Evolutionary conservation across 768 basidiomycete genomes (phyloP).

Genomic region (Leucogyrophana mollusca): DNA sequence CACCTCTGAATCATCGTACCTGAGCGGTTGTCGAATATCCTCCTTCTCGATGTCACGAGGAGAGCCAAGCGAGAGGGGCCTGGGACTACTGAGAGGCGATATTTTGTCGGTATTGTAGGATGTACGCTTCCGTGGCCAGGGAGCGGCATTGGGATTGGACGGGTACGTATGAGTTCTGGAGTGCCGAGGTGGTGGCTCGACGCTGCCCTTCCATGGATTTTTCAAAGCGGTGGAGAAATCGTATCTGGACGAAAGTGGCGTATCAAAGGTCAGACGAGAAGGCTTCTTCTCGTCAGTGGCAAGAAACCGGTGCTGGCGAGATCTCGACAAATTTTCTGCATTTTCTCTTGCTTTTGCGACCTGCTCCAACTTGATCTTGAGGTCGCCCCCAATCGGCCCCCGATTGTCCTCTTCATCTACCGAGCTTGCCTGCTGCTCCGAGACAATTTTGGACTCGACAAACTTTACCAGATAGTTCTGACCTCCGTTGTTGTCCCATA

Average conservation of each 20-base stretch:
- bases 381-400: slow-evolving; percentile 55
- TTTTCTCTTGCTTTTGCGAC: slow-evolving; percentile 42
- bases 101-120: slow-evolving; percentile 1
- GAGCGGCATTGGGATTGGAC: slow-evolving; percentile 37
- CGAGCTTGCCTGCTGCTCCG: slow-evolving; percentile 23
- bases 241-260: slow-evolving; percentile 53
- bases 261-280: slow-evolving; percentile 24
- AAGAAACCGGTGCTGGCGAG: slow-evolving; percentile 23
- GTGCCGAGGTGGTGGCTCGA: slow-evolving; percentile 20
- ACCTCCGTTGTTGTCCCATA: slow-evolving; percentile 91
- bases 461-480: slow-evolving; percentile 81
- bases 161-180: slow-evolving; percentile 51
- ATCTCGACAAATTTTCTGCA: slow-evolving; percentile 11
- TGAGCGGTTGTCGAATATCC: slow-evolving; percentile 21
- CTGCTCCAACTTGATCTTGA: slow-evolving; percentile 66
- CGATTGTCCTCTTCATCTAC: slow-evolving; percentile 38
- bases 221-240: slow-evolving; percentile 55
- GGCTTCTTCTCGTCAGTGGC: too few relatives aligned
- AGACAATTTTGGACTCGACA: slow-evolving; percentile 25
- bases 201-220: slow-evolving; percentile 42
- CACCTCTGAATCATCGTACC: slow-evolving; percentile 19
- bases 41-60: slow-evolving; percentile 46
- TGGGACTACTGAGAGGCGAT: not conserved
- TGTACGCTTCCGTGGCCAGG: slow-evolving; percentile 30
- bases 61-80: slow-evolving; percentile 38